Conservation (phyloP, 2,329 filamentous ascomycete species). For the Colletotrichum echinochloae region DNA sequence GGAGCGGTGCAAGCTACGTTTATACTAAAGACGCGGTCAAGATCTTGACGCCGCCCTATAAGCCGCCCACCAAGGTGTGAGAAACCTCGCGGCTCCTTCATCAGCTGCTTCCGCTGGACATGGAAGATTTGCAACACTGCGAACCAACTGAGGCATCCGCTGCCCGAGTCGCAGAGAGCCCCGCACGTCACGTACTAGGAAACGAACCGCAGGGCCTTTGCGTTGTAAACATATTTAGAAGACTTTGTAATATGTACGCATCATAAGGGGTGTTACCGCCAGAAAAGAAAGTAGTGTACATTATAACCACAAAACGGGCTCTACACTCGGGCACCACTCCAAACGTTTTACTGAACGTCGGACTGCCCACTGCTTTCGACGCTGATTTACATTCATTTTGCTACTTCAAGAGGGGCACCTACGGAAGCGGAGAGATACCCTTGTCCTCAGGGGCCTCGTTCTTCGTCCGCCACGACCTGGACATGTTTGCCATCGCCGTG, state of each 20-base stretch:
- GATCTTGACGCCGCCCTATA: slow-evolving; percentile 68
- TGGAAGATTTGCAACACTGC: not conserved
- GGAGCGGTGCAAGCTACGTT: slow-evolving; percentile 93
- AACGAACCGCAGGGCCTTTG: not conserved
- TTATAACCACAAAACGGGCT: slow-evolving; percentile 1
- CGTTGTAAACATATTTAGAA: not conserved
- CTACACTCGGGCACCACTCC: not conserved
- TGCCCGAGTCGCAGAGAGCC: not conserved
- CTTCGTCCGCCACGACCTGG: not conserved
- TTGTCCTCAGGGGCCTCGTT: not conserved
- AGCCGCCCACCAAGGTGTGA: not conserved
- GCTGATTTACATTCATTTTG: not conserved
- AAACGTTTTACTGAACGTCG: not conserved
- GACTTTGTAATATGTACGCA: not conserved
- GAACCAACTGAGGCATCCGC: not conserved
- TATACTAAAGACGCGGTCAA: slow-evolving; percentile 92
- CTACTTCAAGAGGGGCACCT: not conserved
- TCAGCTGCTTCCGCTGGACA: not conserved
- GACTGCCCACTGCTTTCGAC: not conserved
- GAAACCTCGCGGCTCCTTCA: not conserved
- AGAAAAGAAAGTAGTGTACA: slow-evolving; percentile 4
- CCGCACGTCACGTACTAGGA: not conserved
- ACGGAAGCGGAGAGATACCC: not conserved
- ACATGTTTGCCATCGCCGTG: slow-evolving; percentile 13
- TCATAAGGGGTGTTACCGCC: not conserved